Conservation (phyloP, 495 filamentous ascomycete species). For the Aspergillus saccharolyticus region DNA sequence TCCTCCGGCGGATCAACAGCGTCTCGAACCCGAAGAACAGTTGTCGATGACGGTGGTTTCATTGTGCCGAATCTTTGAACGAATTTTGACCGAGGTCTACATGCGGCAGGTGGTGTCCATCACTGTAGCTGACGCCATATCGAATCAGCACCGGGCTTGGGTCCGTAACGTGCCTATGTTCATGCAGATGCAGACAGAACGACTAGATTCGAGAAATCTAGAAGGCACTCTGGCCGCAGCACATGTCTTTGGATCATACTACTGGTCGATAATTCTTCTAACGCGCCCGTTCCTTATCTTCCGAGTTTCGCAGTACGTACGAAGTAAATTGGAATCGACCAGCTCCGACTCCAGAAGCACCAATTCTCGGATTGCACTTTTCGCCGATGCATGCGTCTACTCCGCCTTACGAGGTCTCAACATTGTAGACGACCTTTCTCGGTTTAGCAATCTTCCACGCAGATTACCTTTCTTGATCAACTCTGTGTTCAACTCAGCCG, state of each 20-base stretch:
- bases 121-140: constrained; percentile 59
- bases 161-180: constrained; percentile 32
- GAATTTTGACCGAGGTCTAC: constrained; percentile 63
- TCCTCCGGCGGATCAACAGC: constrained; percentile 18
- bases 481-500: constrained; percentile 66
- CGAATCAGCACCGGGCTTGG: constrained; percentile 49
- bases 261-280: constrained; percentile 70
- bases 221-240: constrained; percentile 58
- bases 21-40: constrained; percentile 27
- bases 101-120: constrained; percentile 66
- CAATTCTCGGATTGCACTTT: constrained; percentile 52
- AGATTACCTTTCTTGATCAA: constrained; percentile 69
- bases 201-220: constrained; percentile 35
- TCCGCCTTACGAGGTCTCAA: constrained; percentile 64
- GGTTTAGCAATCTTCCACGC: constrained; percentile 56
- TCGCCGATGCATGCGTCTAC: constrained; percentile 65
- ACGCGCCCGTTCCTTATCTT: constrained; percentile 63
- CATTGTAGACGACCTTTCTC: constrained; percentile 53
- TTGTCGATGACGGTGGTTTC: constrained; percentile 33
- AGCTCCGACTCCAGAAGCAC: constrained; percentile 20
- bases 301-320: constrained; percentile 43
- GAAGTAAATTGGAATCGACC: constrained; percentile 29
- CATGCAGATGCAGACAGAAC: constrained; percentile 33
- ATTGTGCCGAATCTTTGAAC: constrained; percentile 59
- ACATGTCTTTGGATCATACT: constrained; percentile 65